These are phyloP conservation scores for Boletellus emodensis DNA, from an alignment of 768 basidiomycete species.

Conservation along the genomic window DNA sequence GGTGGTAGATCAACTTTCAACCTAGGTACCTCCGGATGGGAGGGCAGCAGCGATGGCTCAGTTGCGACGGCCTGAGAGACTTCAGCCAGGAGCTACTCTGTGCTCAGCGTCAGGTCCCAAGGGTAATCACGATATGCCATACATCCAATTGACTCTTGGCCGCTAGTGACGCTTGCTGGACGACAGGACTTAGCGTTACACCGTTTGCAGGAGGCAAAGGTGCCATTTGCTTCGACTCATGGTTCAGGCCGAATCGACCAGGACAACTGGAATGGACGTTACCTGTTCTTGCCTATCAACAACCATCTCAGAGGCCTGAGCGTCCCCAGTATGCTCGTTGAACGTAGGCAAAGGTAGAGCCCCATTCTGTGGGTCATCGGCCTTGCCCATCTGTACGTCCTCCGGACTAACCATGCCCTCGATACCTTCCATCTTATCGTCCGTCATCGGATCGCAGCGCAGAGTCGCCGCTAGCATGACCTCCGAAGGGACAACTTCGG, in stretches of 20 bases:
- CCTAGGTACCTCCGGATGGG: slow-evolving; percentile 20
- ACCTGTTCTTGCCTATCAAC: slow-evolving; percentile 22
- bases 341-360: background rate
- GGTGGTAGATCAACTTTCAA: slow-evolving; percentile 9
- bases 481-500: background rate
- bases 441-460: slow-evolving; percentile 1
- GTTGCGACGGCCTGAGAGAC: slow-evolving; percentile 30
- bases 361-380: background rate
- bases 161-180: slow-evolving; percentile 10
- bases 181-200: slow-evolving; percentile 8
- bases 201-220: background rate
- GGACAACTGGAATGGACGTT: slow-evolving; percentile 1
- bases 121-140: slow-evolving; percentile 13
- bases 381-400: background rate
- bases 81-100: slow-evolving; percentile 24
- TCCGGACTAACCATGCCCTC: background rate
- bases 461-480: background rate
- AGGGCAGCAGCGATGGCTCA: slow-evolving; percentile 24
- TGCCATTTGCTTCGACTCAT: slow-evolving; percentile 4
- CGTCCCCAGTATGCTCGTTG: slow-evolving; percentile 2
- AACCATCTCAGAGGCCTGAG: slow-evolving; percentile 11
- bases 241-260: background rate
- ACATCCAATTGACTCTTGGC: slow-evolving; percentile 28
- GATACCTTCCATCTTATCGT: slow-evolving; percentile 20
- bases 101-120: slow-evolving; percentile 17